Base-by-base conservation (phyloP, 2,329 filamentous ascomycete genomes). In the Aureobasidium mangrovei region DNA sequence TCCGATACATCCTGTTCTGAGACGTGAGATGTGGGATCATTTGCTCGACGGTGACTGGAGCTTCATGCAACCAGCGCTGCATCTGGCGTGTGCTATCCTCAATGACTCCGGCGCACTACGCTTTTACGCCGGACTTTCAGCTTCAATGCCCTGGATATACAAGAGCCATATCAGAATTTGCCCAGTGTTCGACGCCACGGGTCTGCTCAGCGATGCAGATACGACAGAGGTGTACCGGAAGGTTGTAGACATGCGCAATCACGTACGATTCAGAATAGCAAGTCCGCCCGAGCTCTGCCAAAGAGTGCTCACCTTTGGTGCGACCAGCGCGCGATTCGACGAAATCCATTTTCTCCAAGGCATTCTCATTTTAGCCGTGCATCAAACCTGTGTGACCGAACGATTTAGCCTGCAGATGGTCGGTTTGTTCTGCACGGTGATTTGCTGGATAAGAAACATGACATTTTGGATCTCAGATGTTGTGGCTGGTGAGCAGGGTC, bases 21-120 rank as follows among this genome's bases (percentile, higher is more conserved):
- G 35, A 6, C 27, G 40, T 24, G 46, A 49, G 4, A 49, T 49
- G 46, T 49, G 46, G 46, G 31, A 39, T 5, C 12, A 18, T 12
- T 36, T 49, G 27, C 35, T 7, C 7, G 7, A 26, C 4, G 46
- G 27, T 9, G 46, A 49, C 39, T 49, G 40, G 12, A 38, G 10
- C 1, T 36, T 49, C 46, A 49, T 49, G 46, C 27, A 40, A 40
- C 46, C 46, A 10, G 46, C 46, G 28, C 9, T 49, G 32, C 35
- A 36, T 32, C n/a, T 49, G 9, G 46, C 46, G 12, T 49, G 35
- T 3, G 46, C 46, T 26, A 49, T 49, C 18, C 10, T 49, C 6
- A 36, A 49, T 8, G 46, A 49, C n/a, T 36, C 46, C 3, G 35
- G 40, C 4, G 32, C 36, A n/a, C 3, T 40, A 32, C 18, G 35